phyloP scores from a whole-genome alignment of 2,329 filamentous ascomycete species.

The Botrytis hyacinthi region DNA sequence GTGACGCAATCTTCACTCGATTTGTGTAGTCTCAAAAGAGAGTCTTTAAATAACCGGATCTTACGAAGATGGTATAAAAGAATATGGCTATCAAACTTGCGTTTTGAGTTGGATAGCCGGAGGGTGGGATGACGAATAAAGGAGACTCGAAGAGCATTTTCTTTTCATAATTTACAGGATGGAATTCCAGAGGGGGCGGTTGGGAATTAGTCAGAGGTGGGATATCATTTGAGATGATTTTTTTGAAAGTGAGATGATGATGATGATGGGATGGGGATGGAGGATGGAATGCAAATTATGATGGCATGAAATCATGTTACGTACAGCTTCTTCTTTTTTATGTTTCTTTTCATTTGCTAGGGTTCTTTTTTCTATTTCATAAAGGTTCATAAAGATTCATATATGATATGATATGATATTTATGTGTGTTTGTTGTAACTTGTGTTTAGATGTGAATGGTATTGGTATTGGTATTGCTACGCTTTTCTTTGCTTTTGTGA shows the following conservation, averaged over 20 bases:
- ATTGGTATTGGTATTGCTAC: background rate
- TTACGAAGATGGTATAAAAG: background rate
- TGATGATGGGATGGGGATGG: background rate
- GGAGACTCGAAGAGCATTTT: background rate
- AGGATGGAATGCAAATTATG: slow-evolving; percentile 19
- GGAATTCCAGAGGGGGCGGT: background rate
- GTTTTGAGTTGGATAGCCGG: slow-evolving; percentile 11
- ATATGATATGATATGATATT: background rate
- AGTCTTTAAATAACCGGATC: background rate
- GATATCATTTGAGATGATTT: slow-evolving; percentile 12
- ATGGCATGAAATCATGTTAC: slow-evolving; percentile 16
- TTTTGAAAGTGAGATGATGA: slow-evolving; percentile 11
- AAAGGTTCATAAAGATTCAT: background rate
- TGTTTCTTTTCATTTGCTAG: slow-evolving; percentile 2
- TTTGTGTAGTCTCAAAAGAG: slow-evolving; percentile 1
- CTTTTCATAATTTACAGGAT: slow-evolving; percentile 15
- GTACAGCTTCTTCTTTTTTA: background rate
- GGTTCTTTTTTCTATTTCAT: background rate
- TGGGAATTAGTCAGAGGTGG: background rate
- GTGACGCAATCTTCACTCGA: slow-evolving; percentile 3
- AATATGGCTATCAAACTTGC: slow-evolving; percentile 5
- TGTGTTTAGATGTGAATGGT: background rate
- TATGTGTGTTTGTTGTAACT: background rate
- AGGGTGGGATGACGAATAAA: background rate
- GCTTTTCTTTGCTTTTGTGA: background rate